A percentile compares a stretch with the other conserved stretches of the same genome.
phyloP scores from a whole-genome alignment of 192 early-diverging fungal species.

The Umbelopsis isabellina region DNA sequence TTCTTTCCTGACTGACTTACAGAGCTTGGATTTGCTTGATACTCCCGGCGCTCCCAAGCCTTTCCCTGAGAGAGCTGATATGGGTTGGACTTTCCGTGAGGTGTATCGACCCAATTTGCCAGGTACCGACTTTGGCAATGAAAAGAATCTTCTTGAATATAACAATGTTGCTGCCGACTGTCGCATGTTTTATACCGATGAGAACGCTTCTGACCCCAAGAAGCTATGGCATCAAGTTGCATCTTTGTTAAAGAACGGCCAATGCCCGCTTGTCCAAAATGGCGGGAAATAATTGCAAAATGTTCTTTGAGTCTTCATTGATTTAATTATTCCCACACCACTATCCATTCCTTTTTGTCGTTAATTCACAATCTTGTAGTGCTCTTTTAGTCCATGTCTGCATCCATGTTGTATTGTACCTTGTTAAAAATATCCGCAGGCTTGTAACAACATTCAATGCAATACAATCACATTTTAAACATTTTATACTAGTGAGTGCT shows the following conservation, averaged over 20 bases:
- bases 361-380: slow-evolving; percentile 1
- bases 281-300: slow-evolving; percentile 7
- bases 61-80: slow-evolving; percentile 41
- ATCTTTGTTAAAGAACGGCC: slow-evolving; percentile 18
- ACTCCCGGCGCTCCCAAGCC: slow-evolving; percentile 36
- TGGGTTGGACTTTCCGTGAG: slow-evolving; percentile 45
- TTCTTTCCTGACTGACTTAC: slow-evolving; percentile 33
- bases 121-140: slow-evolving; percentile 10
- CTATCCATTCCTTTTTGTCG: not conserved
- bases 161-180: slow-evolving; percentile 39
- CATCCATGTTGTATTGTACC: slow-evolving; percentile 19
- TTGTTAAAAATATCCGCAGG: slow-evolving; percentile 1
- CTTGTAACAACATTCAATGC: slow-evolving; percentile 15
- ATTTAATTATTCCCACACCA: not conserved
- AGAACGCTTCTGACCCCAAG: slow-evolving; percentile 32
- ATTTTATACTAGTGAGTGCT: too few relatives aligned
- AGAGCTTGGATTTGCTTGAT: slow-evolving; percentile 24
- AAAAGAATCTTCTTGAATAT: slow-evolving; percentile 33
- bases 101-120: slow-evolving; percentile 27
- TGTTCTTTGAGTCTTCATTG: not conserved
- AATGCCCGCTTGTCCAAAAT: slow-evolving; percentile 30
- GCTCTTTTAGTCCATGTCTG: not conserved
- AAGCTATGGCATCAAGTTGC: slow-evolving; percentile 36
- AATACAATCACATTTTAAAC: not conserved
- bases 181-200: slow-evolving; percentile 37